These are phyloP conservation scores for Arctium minus DNA, from an alignment of 129 eudicot genomes.

Conservation along the genomic window DNA sequence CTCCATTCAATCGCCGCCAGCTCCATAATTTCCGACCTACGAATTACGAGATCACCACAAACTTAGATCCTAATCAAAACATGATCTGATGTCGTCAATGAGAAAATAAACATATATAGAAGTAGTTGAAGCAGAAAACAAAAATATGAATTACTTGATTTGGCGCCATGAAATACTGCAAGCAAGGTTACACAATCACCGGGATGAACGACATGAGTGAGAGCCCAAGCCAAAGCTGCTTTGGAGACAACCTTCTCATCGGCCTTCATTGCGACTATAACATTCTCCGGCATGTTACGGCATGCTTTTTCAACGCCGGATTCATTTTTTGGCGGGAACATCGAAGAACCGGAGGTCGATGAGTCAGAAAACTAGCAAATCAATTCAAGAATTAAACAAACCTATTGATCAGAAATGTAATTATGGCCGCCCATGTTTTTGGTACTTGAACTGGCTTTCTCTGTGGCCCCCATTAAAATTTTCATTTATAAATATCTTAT, in stretches of 20 bases:
- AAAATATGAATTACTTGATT: slow-evolving; percentile 29
- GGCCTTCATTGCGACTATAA: slow-evolving; percentile 79
- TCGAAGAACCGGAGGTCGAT: slow-evolving; percentile 12
- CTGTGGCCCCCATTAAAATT: not conserved
- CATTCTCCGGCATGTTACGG: slow-evolving; percentile 35
- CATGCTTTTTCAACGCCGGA: not conserved
- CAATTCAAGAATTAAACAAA: not conserved
- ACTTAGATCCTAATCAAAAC: not conserved
- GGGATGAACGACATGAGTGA: slow-evolving; percentile 69
- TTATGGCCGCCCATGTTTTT: not conserved
- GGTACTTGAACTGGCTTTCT: not conserved
- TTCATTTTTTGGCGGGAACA: slow-evolving; percentile 65
- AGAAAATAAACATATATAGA: not conserved
- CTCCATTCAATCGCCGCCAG: slow-evolving; percentile 50
- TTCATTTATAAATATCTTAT: not conserved
- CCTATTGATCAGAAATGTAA: not conserved
- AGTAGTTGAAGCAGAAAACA: not conserved
- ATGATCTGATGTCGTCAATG: not conserved
- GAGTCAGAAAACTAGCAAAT: not conserved
- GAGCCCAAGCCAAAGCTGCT: slow-evolving; percentile 78
- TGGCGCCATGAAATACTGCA: slow-evolving; percentile 44
- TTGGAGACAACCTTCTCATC: slow-evolving; percentile 69
- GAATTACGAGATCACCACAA: not conserved
- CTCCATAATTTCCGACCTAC: slow-evolving; percentile 58
- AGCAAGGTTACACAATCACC: slow-evolving; percentile 70